phyloP scores from a whole-genome alignment of 371 early-diverging fungal genomes.

The Gilbertella persicaria region DNA sequence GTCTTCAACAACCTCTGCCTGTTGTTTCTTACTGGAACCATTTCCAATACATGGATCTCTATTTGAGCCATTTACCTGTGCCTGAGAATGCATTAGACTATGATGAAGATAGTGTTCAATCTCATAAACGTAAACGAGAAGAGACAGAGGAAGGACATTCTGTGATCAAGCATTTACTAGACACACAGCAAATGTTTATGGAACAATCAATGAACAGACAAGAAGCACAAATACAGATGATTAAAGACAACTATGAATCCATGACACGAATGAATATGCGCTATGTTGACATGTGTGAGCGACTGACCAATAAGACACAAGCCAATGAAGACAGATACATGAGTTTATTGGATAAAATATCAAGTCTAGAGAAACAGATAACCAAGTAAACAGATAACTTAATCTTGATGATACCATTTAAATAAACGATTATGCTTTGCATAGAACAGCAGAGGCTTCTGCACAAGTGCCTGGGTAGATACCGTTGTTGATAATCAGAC shows the following conservation, averaged over 20 bases:
- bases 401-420: too few relatives aligned
- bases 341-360: constrained; percentile 8
- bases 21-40: constrained; percentile 12
- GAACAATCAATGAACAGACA: constrained; percentile 4
- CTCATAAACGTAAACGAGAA: not conserved
- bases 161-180: not conserved
- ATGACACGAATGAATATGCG: constrained; percentile 10
- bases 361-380: too few relatives aligned
- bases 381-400: too few relatives aligned
- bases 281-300: constrained; percentile 8
- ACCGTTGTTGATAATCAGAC: constrained; percentile 20
- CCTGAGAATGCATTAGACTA: constrained; percentile 1
- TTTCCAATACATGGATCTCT: constrained; percentile 15
- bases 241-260: not conserved
- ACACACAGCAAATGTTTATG: constrained; percentile 4
- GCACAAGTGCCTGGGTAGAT: constrained; percentile 18
- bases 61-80: constrained; percentile 7
- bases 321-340: constrained; percentile 7
- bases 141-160: too few relatives aligned
- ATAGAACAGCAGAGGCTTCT: constrained; percentile 12
- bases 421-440: constrained; percentile 14
- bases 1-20: not conserved
- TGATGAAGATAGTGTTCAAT: not conserved
- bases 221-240: constrained; percentile 5
- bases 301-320: not conserved